Evolutionary conservation across 768 basidiomycete species (phyloP).

Genomic region (Thelephora ganbajun): DNA sequence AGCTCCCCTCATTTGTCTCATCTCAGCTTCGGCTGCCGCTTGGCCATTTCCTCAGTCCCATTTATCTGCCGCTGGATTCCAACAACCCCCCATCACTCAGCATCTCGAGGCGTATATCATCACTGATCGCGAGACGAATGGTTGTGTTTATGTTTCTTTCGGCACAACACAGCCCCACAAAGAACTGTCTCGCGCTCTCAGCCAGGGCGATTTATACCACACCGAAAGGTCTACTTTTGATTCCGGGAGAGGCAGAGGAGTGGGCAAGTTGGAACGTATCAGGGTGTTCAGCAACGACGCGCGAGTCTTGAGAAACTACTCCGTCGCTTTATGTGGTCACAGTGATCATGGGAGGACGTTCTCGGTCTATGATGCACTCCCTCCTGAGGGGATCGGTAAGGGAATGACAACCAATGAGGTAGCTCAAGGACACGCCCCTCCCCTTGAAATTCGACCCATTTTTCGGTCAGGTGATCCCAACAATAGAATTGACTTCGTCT

Average conservation of each 20-base stretch:
- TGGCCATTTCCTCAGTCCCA: too few relatives aligned
- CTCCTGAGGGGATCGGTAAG: background rate
- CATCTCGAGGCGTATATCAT: too few relatives aligned
- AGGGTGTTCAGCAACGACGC: background rate
- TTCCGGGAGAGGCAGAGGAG: background rate
- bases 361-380: background rate
- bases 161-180: background rate
- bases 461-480: conserved; percentile 43
- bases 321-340: background rate
- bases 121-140: background rate
- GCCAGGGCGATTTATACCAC: background rate
- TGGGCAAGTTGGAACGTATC: background rate
- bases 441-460: conserved; percentile 42
- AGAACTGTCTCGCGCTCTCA: background rate
- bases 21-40: too few relatives aligned
- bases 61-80: too few relatives aligned
- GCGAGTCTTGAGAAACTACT: background rate
- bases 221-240: background rate
- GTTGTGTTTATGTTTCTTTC: background rate
- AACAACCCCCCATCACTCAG: too few relatives aligned
- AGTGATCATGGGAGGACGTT: background rate
- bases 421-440: conserved; percentile 16
- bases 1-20: too few relatives aligned
- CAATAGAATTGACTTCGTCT: conserved; percentile 64
- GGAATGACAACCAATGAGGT: too few relatives aligned